A percentile compares a stretch with the other conserved stretches of the same genome.
These are phyloP conservation scores for Nicotiana attenuata DNA, from an alignment of 257 asterid species.

Conservation along the genomic window DNA sequence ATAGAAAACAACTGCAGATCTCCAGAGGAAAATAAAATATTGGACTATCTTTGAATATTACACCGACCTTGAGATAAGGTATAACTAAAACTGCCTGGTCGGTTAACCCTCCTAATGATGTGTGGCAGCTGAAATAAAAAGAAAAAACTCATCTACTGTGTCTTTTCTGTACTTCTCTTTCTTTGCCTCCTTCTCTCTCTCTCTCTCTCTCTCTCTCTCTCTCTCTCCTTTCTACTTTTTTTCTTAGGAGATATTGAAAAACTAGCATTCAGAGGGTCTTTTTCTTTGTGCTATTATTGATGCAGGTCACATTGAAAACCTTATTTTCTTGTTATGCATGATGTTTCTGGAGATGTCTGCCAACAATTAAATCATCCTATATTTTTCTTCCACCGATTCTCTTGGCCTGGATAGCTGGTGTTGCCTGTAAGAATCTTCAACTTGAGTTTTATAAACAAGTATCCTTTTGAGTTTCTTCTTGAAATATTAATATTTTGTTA, in stretches of 20 bases:
- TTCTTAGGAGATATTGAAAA: too few relatives aligned
- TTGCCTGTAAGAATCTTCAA: slow-evolving; percentile 43
- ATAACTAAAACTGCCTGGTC: too few relatives aligned
- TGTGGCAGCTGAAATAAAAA: too few relatives aligned
- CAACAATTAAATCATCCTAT: slow-evolving; percentile 61
- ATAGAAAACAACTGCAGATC: neutral
- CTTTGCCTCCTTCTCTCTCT: too few relatives aligned
- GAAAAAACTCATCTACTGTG: too few relatives aligned
- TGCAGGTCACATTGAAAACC: neutral
- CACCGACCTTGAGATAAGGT: too few relatives aligned
- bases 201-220: too few relatives aligned
- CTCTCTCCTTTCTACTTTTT: too few relatives aligned
- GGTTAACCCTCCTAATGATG: too few relatives aligned
- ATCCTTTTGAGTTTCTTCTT: slow-evolving; percentile 14
- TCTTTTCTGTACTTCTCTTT: neutral
- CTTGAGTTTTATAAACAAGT: neutral
- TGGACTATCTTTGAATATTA: neutral
- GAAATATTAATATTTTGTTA: neutral
- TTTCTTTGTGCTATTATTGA: neutral
- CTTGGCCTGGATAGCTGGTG: slow-evolving; percentile 65
- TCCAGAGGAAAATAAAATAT: neutral
- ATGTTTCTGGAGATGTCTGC: slow-evolving; percentile 71
- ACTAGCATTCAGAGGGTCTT: too few relatives aligned
- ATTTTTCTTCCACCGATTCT: slow-evolving; percentile 51
- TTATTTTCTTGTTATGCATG: neutral